These are phyloP conservation scores for Dimargaris verticillata DNA, from an alignment of 192 early-diverging fungal species.

Conservation along the genomic window DNA sequence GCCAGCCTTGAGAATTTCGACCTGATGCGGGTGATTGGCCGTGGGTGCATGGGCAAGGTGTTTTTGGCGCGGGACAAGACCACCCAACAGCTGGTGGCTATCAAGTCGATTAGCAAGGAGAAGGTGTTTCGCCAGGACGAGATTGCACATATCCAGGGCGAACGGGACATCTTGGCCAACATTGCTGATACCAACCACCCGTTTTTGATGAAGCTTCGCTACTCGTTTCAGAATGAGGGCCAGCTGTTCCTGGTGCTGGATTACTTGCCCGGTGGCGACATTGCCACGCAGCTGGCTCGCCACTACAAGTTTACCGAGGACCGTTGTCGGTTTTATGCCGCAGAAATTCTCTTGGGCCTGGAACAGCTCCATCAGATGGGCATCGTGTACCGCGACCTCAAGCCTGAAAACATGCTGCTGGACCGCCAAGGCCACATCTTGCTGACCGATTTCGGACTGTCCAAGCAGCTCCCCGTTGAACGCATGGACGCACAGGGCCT, in stretches of 20 bases:
- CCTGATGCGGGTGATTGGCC: conserved; percentile 7
- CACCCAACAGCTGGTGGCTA: conserved; percentile 10
- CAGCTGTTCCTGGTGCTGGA: conserved; percentile 78
- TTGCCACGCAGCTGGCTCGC: conserved; percentile 73
- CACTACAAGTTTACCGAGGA: conserved; percentile 54
- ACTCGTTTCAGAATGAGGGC: conserved; percentile 80
- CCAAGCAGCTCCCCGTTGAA: conserved; percentile 37
- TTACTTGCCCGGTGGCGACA: conserved; percentile 82
- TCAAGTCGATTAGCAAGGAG: conserved; percentile 12
- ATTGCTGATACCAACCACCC: conserved; percentile 56
- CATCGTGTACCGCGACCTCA: conserved; percentile 78
- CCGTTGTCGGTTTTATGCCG: conserved; percentile 69
- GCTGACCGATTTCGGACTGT: conserved; percentile 88
- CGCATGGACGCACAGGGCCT: conserved; percentile 4
- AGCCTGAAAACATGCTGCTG: conserved; percentile 60
- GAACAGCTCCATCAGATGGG: conserved; percentile 75
- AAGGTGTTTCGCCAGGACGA: conserved; percentile 9
- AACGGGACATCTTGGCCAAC: conserved; percentile 9
- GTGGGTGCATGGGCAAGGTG: conserved; percentile 13
- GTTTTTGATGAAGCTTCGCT: conserved; percentile 83
- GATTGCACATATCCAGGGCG: conserved; percentile 1
- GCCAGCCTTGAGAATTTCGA: conserved; percentile 10
- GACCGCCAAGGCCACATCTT: conserved; percentile 61
- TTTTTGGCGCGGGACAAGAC: conserved; percentile 7
- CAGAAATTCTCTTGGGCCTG: conserved; percentile 71